Evolutionary conservation across 2,329 filamentous ascomycete genomes (phyloP).

Genomic region (Fonsecaea erecta): DNA sequence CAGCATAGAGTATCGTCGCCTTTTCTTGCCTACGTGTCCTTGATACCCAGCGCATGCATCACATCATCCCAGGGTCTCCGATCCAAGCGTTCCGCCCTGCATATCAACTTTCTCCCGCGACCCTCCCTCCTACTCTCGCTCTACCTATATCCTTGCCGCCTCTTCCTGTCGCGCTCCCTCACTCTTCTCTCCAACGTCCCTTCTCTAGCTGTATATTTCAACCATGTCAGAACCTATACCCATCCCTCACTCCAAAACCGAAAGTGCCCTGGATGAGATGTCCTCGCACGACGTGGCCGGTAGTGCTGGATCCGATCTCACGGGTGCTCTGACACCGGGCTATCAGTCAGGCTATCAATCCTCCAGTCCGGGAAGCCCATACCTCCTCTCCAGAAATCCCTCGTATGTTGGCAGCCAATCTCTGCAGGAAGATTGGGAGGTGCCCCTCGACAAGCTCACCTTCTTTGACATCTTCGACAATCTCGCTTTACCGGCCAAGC

Average conservation of each 20-base stretch:
- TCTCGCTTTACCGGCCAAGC: slow-evolving; percentile 81
- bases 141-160: neutral
- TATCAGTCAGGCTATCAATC: slow-evolving; percentile 47
- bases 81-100: slow-evolving; percentile 2
- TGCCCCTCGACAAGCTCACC: slow-evolving; percentile 83
- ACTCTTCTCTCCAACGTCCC: neutral
- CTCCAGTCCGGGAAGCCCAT: slow-evolving; percentile 53
- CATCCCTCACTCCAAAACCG: slow-evolving; percentile 38
- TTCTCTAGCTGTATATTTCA: slow-evolving; percentile 3
- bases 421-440: slow-evolving; percentile 88
- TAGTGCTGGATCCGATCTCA: slow-evolving; percentile 25
- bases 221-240: slow-evolving; percentile 40
- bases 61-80: slow-evolving; percentile 7
- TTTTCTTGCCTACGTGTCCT: slow-evolving; percentile 6
- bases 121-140: neutral
- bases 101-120: neutral
- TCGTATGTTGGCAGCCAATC: slow-evolving; percentile 84
- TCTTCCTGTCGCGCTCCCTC: neutral
- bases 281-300: slow-evolving; percentile 15
- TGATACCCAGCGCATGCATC: neutral
- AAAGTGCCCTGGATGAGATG: slow-evolving; percentile 34
- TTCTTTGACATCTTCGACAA: slow-evolving; percentile 95
- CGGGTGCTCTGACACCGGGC: slow-evolving; percentile 46
- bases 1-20: slow-evolving; percentile 4
- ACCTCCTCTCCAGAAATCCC: slow-evolving; percentile 70